Conservation (phyloP, 1,139 yeast species). For the Debaryomyces sp. region DNA sequence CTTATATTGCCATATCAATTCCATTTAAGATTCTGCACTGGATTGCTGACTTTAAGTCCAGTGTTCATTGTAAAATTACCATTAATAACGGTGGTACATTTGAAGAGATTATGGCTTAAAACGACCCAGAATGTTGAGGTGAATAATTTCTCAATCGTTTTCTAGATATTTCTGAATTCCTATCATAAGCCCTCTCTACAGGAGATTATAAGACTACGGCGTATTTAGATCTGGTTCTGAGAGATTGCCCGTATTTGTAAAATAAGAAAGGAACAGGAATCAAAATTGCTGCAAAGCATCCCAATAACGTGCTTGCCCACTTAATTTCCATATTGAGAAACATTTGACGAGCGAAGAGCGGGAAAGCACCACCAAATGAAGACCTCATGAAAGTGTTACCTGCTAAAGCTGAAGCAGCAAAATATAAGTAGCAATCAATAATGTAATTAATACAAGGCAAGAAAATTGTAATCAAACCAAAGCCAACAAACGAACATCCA, state of each 20-base stretch:
- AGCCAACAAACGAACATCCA: constrained; percentile 68
- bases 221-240: constrained; percentile 56
- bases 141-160: too few relatives aligned
- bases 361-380: constrained; percentile 53
- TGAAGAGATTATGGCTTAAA: too few relatives aligned
- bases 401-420: constrained; percentile 89
- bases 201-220: background rate
- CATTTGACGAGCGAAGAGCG: constrained; percentile 64
- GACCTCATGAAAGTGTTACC: constrained; percentile 81
- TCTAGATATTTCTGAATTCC: too few relatives aligned
- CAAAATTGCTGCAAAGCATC: constrained; percentile 62
- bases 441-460: constrained; percentile 72
- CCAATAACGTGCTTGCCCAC: constrained; percentile 84
- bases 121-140: too few relatives aligned
- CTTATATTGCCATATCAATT: too few relatives aligned
- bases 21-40: too few relatives aligned
- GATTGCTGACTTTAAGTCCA: too few relatives aligned
- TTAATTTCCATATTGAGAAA: constrained; percentile 71
- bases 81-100: too few relatives aligned
- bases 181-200: too few relatives aligned
- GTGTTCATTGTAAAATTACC: too few relatives aligned
- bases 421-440: constrained; percentile 69
- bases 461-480: constrained; percentile 71
- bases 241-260: constrained; percentile 59
- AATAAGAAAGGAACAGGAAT: constrained; percentile 77